Evolutionary conservation across 495 filamentous ascomycete genomes (phyloP).

Genomic region (Aspergillus cavernicola): DNA sequence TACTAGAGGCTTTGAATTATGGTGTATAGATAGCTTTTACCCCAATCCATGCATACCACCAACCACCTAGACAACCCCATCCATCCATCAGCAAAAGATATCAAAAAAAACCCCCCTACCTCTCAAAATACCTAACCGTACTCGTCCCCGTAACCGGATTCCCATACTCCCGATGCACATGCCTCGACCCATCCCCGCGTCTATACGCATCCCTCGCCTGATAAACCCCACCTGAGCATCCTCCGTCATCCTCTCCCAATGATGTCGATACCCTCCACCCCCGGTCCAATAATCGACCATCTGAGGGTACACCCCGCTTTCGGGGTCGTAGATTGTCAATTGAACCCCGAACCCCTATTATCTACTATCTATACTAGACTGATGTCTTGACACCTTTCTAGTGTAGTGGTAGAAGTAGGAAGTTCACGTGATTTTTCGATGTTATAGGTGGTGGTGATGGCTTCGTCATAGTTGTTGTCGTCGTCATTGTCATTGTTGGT

Average conservation of each 20-base stretch:
- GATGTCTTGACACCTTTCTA: no score
- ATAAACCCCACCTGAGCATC: slow-evolving; percentile 30
- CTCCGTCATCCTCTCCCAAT: slow-evolving; percentile 32
- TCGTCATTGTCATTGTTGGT: no score
- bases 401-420: no score
- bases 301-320: slow-evolving; percentile 38
- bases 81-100: background rate
- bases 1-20: no score
- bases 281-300: slow-evolving; percentile 30
- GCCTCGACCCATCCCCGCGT: slow-evolving; percentile 31
- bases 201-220: slow-evolving; percentile 34
- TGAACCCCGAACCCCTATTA: no score
- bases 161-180: slow-evolving; percentile 35
- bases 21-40: no score
- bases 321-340: slow-evolving; percentile 27
- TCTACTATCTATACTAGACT: no score
- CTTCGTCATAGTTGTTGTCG: no score
- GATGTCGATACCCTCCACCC: slow-evolving; percentile 25
- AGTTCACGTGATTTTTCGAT: no score
- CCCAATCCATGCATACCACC: background rate
- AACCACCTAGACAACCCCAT: background rate
- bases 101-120: background rate
- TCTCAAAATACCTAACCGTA: background rate
- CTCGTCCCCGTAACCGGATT: slow-evolving; percentile 37
- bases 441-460: no score